Evolutionary conservation across 495 filamentous ascomycete species (phyloP).

Genomic region (Aspergillus nidulans): DNA sequence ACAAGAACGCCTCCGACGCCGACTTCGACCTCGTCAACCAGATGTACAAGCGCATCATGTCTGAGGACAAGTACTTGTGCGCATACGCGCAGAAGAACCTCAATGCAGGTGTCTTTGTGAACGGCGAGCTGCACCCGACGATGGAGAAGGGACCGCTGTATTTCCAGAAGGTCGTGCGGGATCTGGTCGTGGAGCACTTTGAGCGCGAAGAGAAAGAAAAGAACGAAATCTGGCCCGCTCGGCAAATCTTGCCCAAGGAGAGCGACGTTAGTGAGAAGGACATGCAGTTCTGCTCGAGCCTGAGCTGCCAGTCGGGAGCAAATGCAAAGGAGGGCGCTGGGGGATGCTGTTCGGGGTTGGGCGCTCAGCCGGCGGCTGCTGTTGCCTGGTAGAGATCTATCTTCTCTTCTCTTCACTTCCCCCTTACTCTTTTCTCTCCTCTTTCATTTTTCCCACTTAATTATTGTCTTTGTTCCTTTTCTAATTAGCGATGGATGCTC

Average conservation of each 20-base stretch:
- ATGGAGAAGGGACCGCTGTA: conserved; percentile 42
- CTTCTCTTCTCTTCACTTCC: no score
- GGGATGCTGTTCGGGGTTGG: conserved; percentile 24
- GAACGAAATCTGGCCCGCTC: conserved; percentile 47
- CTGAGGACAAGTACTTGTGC: conserved; percentile 46
- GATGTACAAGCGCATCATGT: conserved; percentile 41
- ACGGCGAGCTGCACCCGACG: conserved; percentile 41
- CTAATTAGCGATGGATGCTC: no score
- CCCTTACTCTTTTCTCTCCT: no score
- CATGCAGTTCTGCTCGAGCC: conserved; percentile 34
- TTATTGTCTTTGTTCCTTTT: no score
- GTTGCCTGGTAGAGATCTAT: conserved; percentile 3
- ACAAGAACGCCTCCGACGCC: conserved; percentile 39
- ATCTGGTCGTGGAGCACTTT: conserved; percentile 35
- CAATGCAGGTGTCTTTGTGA: conserved; percentile 37
- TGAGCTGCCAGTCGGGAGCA: conserved; percentile 23
- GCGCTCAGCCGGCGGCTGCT: conserved; percentile 5
- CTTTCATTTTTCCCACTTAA: no score
- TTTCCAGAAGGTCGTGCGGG: conserved; percentile 43
- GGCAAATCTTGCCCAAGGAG: conserved; percentile 30
- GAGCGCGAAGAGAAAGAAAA: conserved; percentile 35
- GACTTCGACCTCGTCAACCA: conserved; percentile 39
- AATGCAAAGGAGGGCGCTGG: conserved; percentile 31
- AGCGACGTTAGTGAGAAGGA: conserved; percentile 32
- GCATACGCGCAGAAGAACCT: conserved; percentile 40